These are phyloP conservation scores for Arthrobotrys pseudoclavata DNA, from an alignment of 2,329 filamentous ascomycete genomes.

Conservation along the genomic window DNA sequence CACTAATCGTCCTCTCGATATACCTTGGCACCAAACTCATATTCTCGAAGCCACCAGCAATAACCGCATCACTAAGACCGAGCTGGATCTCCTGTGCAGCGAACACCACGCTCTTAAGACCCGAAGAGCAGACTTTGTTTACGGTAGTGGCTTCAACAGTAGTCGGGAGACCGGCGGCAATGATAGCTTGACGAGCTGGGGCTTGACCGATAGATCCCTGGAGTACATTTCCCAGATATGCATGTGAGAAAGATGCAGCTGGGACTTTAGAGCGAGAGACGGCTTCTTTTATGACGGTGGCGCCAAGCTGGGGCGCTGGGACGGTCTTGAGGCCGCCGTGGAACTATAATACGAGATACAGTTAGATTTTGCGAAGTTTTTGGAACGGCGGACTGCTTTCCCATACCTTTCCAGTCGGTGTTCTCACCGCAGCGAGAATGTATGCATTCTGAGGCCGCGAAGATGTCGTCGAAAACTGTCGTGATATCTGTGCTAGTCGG, in stretches of 20 bases:
- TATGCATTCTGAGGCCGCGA: slow-evolving; percentile 82
- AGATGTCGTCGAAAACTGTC: slow-evolving; percentile 70
- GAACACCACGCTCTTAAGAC: slow-evolving; percentile 89
- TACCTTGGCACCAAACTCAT: slow-evolving; percentile 97
- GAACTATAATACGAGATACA: slow-evolving; percentile 73
- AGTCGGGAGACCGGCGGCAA: slow-evolving; percentile 87
- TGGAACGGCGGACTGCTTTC: slow-evolving; percentile 46
- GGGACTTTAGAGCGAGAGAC: slow-evolving; percentile 88
- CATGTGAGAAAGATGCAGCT: slow-evolving; percentile 83
- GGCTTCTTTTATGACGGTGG: slow-evolving; percentile 91
- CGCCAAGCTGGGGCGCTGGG: slow-evolving; percentile 87
- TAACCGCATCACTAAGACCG: slow-evolving; percentile 85
- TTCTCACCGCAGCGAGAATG: slow-evolving; percentile 89
- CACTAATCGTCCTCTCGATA: slow-evolving; percentile 82
- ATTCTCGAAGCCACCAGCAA: slow-evolving; percentile 97
- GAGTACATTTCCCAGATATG: slow-evolving; percentile 98
- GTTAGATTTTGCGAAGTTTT: neutral
- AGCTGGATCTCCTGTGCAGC: slow-evolving; percentile 96
- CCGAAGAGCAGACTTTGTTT: slow-evolving; percentile 96
- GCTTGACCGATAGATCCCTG: slow-evolving; percentile 87
- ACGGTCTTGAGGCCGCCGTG: slow-evolving; percentile 90
- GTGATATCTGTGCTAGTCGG: slow-evolving; percentile 68
- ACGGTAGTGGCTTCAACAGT: slow-evolving; percentile 89
- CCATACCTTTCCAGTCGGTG: slow-evolving; percentile 85
- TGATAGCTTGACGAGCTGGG: slow-evolving; percentile 88